Conservation (phyloP, 768 basidiomycete species). For the Leucocoprinus sp. region DNA sequence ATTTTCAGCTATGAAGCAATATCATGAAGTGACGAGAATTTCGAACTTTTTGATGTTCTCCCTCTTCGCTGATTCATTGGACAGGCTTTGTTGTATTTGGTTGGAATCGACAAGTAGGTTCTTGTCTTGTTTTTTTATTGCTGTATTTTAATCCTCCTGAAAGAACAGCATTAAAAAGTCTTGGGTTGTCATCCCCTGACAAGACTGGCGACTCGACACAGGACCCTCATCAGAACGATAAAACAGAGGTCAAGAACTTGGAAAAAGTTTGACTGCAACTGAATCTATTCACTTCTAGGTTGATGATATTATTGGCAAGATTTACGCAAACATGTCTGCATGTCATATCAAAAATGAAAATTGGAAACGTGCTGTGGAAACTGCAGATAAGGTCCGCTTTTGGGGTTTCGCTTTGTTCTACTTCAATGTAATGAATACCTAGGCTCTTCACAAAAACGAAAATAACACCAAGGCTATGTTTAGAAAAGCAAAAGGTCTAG, state of each 20-base stretch:
- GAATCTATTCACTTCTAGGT: conserved; percentile 32
- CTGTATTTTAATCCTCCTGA: not conserved
- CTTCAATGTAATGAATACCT: too few relatives aligned
- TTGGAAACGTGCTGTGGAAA: conserved; percentile 71
- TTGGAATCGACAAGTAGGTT: conserved; percentile 71
- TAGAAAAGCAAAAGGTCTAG: conserved; percentile 73
- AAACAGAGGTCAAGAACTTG: conserved; percentile 48
- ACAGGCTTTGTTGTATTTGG: conserved; percentile 64
- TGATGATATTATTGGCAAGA: conserved; percentile 70
- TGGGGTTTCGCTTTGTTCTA: too few relatives aligned
- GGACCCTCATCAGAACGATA: conserved; percentile 40
- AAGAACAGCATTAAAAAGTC: conserved; percentile 50
- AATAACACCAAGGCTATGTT: conserved; percentile 74
- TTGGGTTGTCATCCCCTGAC: conserved; percentile 32
- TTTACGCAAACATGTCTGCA: conserved; percentile 80
- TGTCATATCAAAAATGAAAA: conserved; percentile 76
- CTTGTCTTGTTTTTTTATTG: too few relatives aligned
- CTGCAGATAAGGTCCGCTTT: conserved; percentile 71
- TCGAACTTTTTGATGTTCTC: conserved; percentile 8
- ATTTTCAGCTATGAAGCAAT: conserved; percentile 51
- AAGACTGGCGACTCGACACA: conserved; percentile 22
- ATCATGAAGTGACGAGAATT: conserved; percentile 58
- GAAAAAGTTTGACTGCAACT: not conserved
- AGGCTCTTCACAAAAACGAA: conserved; percentile 72
- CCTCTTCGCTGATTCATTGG: conserved; percentile 2